Evolutionary conservation across 176 grass and related monocot genomes (phyloP), one percentile per base, ranked within the genome.

Genomic region (Pharus latifolius): DNA sequence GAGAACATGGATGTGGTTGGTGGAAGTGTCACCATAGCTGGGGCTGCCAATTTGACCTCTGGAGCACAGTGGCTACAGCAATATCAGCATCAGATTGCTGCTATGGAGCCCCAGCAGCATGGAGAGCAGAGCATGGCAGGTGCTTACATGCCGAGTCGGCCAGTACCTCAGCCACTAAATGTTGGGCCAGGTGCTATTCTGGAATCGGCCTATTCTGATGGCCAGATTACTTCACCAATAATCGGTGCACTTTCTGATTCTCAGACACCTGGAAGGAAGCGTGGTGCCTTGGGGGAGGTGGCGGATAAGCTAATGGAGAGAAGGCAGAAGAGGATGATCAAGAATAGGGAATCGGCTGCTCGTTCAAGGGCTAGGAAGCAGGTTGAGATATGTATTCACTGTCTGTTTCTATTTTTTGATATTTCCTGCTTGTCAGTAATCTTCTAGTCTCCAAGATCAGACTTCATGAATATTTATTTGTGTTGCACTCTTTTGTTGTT

Each of bases 261-360:
- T 46, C 82, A 69, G 1, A 89, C 76, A 23, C 76, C 85, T 60
- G 80, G 73, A 69, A 69, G 85, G 51, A 96, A 89, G 70, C 83
- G 77, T 26, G 82, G 78, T 19, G 31, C 78, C 54, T 66, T 80
- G 33, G 81, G 78, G 24, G 84, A 90, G 35, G 47, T 82, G 22
- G 50, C 29, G 10, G 73, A 98, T 65, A 98, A 91, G 73, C 74
- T 83, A 54, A 56, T 85, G 59, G 95, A 98, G 67, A 88, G 90
- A 81, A 89, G 95, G 65, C 95, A 98, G 47, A 98, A 98, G 81
- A 93, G 95, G 87, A 98, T 98, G 94, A 93, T 98, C 19, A 98
- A 98, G 78, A 98, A 98, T 49, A 88, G 94, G 56, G 95, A 98
- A 60, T 98, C 95, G 10, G 95, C 95, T 75, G 95, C 95, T 23